Base-by-base conservation (phyloP, 495 filamentous ascomycete species). In the Neohortaea acidophila region DNA sequence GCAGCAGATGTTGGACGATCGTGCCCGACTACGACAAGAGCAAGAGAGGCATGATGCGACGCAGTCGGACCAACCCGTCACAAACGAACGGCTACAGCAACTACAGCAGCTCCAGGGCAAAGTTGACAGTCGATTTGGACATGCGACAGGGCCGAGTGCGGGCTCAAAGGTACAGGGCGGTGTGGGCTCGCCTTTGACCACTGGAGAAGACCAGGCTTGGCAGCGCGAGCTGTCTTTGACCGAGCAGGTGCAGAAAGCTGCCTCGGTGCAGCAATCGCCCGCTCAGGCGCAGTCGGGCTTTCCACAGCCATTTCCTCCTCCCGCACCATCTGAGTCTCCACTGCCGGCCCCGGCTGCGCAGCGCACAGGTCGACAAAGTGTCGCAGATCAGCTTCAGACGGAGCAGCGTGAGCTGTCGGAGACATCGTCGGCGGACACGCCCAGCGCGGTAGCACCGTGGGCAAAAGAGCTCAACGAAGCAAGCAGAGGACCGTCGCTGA, bases 401-500 rank as follows among this genome's bases (percentile, higher is more conserved):
- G 75, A 74, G 44, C 70, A 73, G 11, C 70, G 79, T 23, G 86
- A 83, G 25, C 74, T 71, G 25, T 79, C 81, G 2, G 78, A 81
- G 44, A 87, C 84, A 6, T 84, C 59, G 14, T 55, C 57, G 7
- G 58, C 54, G 8, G 59, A 63, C 10, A 63, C 59, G 2, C 59
- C 59, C 0, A 59, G 57, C 24, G 53, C 58, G 8, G 65, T 94
- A 33, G 89, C 89, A 1, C 89, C 89, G 1, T 97, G 89, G 89
- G 89, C 89, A 4, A 86, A 84, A 56, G 84, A 94, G 44, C 63
- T 68, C 9, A 64, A 70, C 15, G 85, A 85, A 52, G 58, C 73
- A 14, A 73, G 81, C 21, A 94, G 83, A 62, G 84, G 82, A 0
- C 89, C 87, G 2, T 94, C 86, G 39, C 67, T 97, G 39, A 94